Percentiles rank a stretch among this genome's conserved stretches.
These are phyloP conservation scores for Umbelopsis vinacea DNA, from an alignment of 192 early-diverging fungal species.

Conservation along the genomic window DNA sequence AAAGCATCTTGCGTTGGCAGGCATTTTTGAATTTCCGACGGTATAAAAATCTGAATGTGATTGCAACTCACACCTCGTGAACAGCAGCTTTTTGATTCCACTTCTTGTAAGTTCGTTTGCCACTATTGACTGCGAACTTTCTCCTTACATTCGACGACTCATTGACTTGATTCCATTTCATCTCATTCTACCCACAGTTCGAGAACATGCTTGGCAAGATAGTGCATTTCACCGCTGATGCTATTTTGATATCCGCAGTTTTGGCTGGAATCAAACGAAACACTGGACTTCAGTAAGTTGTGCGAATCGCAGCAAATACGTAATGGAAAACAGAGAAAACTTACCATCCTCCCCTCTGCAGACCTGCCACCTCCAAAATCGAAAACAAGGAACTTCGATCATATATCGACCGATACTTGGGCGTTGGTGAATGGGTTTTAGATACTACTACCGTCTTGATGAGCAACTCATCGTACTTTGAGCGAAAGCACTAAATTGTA, in stretches of 20 bases:
- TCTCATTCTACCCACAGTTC: not conserved
- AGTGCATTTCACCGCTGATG: slow-evolving; percentile 62
- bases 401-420: slow-evolving; percentile 58
- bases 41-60: not conserved
- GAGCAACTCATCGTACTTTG: slow-evolving; percentile 60
- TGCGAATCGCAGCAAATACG: no score
- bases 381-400: slow-evolving; percentile 56
- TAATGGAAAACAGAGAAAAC: not conserved
- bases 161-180: not conserved
- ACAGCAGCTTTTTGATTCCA: not conserved
- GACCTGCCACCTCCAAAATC: slow-evolving; percentile 57
- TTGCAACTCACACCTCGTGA: not conserved
- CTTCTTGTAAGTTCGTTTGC: no score
- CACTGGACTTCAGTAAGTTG: slow-evolving; percentile 51
- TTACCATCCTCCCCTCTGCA: slow-evolving; percentile 12
- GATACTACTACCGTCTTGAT: slow-evolving; percentile 57
- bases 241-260: slow-evolving; percentile 63
- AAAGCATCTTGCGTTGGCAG: no score
- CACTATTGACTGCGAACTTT: no score
- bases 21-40: not conserved
- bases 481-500: slow-evolving; percentile 39
- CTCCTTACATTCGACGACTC: no score
- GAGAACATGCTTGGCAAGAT: slow-evolving; percentile 51
- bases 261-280: slow-evolving; percentile 64
- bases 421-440: slow-evolving; percentile 62